A percentile compares a stretch with the other conserved stretches of the same genome.
Conservation (phyloP, 257 asterid genomes). For the Solanum clarkiae region DNA sequence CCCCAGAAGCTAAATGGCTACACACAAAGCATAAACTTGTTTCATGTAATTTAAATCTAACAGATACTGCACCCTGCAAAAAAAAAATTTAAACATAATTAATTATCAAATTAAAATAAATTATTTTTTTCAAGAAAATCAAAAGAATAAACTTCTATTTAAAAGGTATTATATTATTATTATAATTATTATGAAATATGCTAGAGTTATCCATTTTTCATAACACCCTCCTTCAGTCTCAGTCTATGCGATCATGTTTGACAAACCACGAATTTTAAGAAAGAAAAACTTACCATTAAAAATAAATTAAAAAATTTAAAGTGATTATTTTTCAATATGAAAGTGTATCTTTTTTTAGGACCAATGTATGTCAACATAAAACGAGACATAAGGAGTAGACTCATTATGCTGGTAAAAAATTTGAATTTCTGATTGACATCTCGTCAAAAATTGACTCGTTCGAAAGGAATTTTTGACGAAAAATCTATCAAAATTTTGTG, state of each 20-base stretch:
- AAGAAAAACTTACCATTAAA: not conserved
- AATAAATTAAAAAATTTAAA: not conserved
- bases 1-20: conserved; percentile 23
- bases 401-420: not conserved
- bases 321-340: not conserved
- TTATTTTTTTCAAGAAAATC: not conserved
- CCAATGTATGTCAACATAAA: not conserved
- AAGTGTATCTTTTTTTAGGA: not conserved
- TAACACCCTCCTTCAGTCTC: not conserved
- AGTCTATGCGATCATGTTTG: not conserved
- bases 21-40: conserved; percentile 33
- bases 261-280: not conserved
- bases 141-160: not conserved
- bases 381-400: not conserved
- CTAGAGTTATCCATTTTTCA: not conserved
- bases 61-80: conserved; percentile 27
- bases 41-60: conserved; percentile 28
- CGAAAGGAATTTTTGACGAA: not conserved
- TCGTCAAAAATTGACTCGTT: not conserved
- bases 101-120: not conserved
- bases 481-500: not conserved
- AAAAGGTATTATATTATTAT: too few species aligned
- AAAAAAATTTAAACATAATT: not conserved
- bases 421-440: not conserved
- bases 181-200: not conserved